Percentiles rank a stretch among this genome's conserved stretches.
These are phyloP conservation scores for Neofusicoccum kwambonambiense DNA, from an alignment of 2,329 filamentous ascomycete genomes.

Conservation along the genomic window DNA sequence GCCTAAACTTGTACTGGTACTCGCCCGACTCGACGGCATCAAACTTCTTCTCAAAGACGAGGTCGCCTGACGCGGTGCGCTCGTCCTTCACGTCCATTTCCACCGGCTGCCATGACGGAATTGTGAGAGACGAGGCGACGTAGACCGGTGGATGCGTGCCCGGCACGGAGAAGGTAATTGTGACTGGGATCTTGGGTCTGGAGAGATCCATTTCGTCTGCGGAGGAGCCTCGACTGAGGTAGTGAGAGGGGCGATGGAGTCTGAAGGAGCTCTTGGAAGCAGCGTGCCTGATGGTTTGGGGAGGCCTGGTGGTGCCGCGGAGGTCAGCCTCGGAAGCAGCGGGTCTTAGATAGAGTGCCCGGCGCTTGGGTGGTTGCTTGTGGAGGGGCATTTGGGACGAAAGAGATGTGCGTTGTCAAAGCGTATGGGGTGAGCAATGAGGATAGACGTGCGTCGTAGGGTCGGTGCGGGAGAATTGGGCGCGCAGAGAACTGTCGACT, in stretches of 20 bases:
- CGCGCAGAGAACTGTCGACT: background rate
- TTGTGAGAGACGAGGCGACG: constrained; percentile 67
- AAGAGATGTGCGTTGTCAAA: background rate
- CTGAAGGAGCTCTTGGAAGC: constrained; percentile 8
- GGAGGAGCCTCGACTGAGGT: background rate
- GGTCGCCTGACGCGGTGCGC: constrained; percentile 51
- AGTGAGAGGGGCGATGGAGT: constrained; percentile 14
- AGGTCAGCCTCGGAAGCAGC: constrained; percentile 17
- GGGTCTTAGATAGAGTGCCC: constrained; percentile 1
- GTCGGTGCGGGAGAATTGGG: background rate
- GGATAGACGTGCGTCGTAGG: background rate
- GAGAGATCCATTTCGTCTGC: constrained; percentile 14
- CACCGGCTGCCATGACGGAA: constrained; percentile 64
- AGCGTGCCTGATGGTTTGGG: constrained; percentile 2
- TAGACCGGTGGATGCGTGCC: constrained; percentile 67
- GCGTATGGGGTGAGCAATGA: background rate
- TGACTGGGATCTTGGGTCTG: constrained; percentile 36
- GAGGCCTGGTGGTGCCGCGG: background rate
- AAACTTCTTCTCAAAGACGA: constrained; percentile 59
- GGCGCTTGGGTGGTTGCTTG: constrained; percentile 1
- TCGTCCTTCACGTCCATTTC: constrained; percentile 59
- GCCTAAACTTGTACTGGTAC: constrained; percentile 73
- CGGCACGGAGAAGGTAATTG: constrained; percentile 60
- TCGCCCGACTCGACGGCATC: constrained; percentile 56
- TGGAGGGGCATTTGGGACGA: constrained; percentile 4